phyloP scores from a whole-genome alignment of 2,329 filamentous ascomycete species.

The Fusarium goolgardi region DNA sequence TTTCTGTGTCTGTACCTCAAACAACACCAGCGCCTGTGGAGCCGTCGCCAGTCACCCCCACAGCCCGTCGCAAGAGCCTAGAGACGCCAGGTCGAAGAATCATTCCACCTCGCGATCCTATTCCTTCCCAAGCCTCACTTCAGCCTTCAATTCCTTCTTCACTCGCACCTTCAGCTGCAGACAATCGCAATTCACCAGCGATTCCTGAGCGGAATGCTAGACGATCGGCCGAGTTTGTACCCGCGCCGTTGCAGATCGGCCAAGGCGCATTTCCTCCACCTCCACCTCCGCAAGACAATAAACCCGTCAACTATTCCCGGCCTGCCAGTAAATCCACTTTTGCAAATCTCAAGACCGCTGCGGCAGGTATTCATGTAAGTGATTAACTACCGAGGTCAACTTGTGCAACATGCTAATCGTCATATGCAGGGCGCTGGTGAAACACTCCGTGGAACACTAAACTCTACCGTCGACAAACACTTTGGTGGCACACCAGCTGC shows the following conservation, averaged over 20 bases:
- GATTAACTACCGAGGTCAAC: rapidly evolving
- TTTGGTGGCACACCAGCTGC: conserved; percentile 25
- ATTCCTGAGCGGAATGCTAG: conserved; percentile 37
- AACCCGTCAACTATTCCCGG: conserved; percentile 27
- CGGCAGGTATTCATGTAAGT: conserved; percentile 41
- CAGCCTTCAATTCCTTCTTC: not conserved
- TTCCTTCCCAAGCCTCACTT: conserved; percentile 11
- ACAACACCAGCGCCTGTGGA: conserved; percentile 17
- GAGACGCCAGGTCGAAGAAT: conserved; percentile 43
- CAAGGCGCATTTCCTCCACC: conserved; percentile 10
- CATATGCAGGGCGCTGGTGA: conserved; percentile 39
- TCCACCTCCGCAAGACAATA: not conserved
- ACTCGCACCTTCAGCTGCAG: conserved; percentile 1
- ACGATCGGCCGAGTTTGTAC: conserved; percentile 9
- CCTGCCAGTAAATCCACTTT: conserved; percentile 37
- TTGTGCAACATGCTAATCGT: not conserved
- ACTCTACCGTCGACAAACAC: conserved; percentile 39
- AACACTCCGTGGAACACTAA: conserved; percentile 44
- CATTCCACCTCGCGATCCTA: conserved; percentile 38
- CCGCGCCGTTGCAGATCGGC: conserved; percentile 16
- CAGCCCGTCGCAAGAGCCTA: conserved; percentile 38
- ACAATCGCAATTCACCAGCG: conserved; percentile 6
- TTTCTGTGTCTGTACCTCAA: not conserved
- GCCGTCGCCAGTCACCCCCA: conserved; percentile 9
- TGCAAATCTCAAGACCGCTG: conserved; percentile 41